Evolutionary conservation across 2,329 filamentous ascomycete genomes (phyloP).

Genomic region (Malbranchea zuffiana): DNA sequence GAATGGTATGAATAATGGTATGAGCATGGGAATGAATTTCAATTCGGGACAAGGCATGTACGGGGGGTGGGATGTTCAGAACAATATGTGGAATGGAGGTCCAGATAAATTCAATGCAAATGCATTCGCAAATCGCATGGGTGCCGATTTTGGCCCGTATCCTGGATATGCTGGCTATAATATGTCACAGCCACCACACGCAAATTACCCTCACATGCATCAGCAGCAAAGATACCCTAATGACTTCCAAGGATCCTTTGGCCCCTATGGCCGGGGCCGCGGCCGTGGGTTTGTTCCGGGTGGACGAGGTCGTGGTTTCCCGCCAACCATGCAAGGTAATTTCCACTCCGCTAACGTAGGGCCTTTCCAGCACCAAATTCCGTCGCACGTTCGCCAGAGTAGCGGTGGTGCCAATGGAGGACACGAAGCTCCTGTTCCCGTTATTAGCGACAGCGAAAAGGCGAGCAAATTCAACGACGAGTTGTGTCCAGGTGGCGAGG

Average conservation of each 20-base stretch:
- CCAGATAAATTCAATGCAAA: conserved; percentile 86
- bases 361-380: conserved; percentile 24
- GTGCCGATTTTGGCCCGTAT: conserved; percentile 72
- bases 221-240: conserved; percentile 45
- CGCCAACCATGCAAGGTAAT: conserved; percentile 27
- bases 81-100: conserved; percentile 23
- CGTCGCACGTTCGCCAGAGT: conserved; percentile 21
- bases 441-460: conserved; percentile 18
- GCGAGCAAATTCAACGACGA: conserved; percentile 22
- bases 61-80: conserved; percentile 69
- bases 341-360: conserved; percentile 26
- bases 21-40: conserved; percentile 61
- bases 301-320: conserved; percentile 29
- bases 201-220: conserved; percentile 61
- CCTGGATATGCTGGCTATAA: conserved; percentile 55
- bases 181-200: conserved; percentile 65
- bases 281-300: conserved; percentile 47
- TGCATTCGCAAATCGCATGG: conserved; percentile 62
- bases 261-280: conserved; percentile 56
- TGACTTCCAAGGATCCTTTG: conserved; percentile 62
- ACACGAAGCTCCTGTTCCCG: conserved; percentile 11
- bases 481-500: conserved; percentile 26
- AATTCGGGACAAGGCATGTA: conserved; percentile 50
- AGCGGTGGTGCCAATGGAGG: conserved; percentile 8
- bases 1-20: conserved; percentile 68